Percentiles rank a stretch among this genome's conserved stretches.
These are phyloP conservation scores for Pleurostoma richardsiae DNA, from an alignment of 2,329 filamentous ascomycete genomes.

Conservation along the genomic window DNA sequence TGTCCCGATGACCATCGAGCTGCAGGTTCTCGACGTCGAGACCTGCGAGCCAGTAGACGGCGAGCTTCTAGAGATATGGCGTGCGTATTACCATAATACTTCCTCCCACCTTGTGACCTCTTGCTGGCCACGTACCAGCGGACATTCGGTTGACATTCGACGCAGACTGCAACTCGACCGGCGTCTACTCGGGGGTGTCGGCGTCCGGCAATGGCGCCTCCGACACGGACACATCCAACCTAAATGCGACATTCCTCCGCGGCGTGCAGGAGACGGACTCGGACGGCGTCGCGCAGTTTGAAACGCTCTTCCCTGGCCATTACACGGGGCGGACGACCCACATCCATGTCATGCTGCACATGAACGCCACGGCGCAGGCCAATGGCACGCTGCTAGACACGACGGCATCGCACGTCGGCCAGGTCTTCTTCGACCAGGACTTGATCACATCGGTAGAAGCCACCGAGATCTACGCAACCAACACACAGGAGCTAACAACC, in stretches of 20 bases:
- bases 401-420: constrained; percentile 54
- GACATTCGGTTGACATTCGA: neutral
- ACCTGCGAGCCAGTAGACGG: constrained; percentile 41
- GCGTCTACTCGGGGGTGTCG: constrained; percentile 41
- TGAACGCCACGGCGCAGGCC: constrained; percentile 23
- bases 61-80: constrained; percentile 42
- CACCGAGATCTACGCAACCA: constrained; percentile 37
- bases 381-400: constrained; percentile 45
- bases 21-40: constrained; percentile 41
- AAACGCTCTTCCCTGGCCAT: constrained; percentile 37
- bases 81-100: constrained; percentile 5
- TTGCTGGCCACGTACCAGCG: no score
- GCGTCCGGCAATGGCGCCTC: constrained; percentile 34
- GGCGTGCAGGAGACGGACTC: constrained; percentile 32
- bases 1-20: constrained; percentile 36
- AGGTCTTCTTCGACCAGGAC: constrained; percentile 60
- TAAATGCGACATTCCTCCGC: constrained; percentile 33
- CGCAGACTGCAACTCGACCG: constrained; percentile 33
- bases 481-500: constrained; percentile 37
- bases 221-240: constrained; percentile 26
- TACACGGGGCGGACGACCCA: constrained; percentile 39
- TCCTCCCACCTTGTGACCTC: neutral
- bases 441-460: constrained; percentile 47
- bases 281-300: constrained; percentile 35
- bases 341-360: constrained; percentile 43